Conservation (phyloP, 768 basidiomycete species). For the Hydnomerulius pinastri region DNA sequence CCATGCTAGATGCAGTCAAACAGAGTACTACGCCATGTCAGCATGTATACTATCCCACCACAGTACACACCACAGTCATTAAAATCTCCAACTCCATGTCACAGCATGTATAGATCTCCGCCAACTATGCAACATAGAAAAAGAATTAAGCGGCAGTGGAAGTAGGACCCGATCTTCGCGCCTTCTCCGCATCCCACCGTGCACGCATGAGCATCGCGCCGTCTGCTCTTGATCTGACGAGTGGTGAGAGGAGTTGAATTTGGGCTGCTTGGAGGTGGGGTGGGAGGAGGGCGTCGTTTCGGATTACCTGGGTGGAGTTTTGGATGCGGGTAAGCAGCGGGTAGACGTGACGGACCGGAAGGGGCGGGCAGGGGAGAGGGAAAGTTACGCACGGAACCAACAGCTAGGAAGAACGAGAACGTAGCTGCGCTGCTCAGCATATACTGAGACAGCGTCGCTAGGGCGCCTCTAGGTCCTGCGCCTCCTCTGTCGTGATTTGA, state of each 20-base stretch:
- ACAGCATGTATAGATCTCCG: conserved; percentile 10
- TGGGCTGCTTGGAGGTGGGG: conserved; percentile 66
- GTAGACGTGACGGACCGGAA: conserved; percentile 6
- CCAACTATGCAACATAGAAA: conserved; percentile 11
- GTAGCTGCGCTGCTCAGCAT: conserved; percentile 98
- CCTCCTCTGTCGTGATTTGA: conserved; percentile 75
- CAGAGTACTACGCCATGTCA: too few relatives aligned
- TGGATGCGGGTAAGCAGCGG: not conserved
- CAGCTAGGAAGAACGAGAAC: conserved; percentile 95
- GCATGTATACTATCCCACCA: not conserved
- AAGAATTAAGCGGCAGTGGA: conserved; percentile 13
- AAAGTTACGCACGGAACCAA: conserved; percentile 71
- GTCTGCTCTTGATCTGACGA: conserved; percentile 64
- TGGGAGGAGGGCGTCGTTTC: conserved; percentile 68
- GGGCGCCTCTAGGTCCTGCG: conserved; percentile 84
- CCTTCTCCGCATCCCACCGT: conserved; percentile 71
- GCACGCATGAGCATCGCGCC: conserved; percentile 71
- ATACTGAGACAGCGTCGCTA: conserved; percentile 94
- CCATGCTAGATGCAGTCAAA: conserved; percentile 13
- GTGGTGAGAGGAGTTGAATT: conserved; percentile 54
- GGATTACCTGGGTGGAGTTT: conserved; percentile 68
- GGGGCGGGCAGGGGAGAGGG: not conserved
- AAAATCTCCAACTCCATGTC: conserved; percentile 11
- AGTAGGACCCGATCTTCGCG: conserved; percentile 24
- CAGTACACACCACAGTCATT: conserved; percentile 11